Evolutionary conservation across 192 early-diverging fungal species (phyloP), one percentile per base, ranked within the genome.

Genomic region (Entomortierella parvispora): DNA sequence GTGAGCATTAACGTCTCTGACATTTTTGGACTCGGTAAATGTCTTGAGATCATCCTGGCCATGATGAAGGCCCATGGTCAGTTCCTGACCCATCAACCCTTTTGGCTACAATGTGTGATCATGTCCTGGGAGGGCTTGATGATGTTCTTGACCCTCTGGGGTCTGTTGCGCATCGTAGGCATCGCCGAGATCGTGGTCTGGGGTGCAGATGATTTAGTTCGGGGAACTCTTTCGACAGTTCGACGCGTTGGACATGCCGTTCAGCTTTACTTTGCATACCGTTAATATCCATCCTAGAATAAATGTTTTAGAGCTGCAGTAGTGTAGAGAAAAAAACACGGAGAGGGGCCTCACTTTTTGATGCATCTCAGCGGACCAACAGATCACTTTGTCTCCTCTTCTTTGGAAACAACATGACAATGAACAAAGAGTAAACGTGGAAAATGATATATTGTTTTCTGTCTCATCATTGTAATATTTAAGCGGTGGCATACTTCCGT

Each of bases 401-500:
- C n/a, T n/a, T n/a, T n/a, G n/a, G n/a, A n/a, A n/a, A n/a, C n/a
- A n/a, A n/a, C n/a, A n/a, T n/a, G n/a, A n/a, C n/a, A n/a, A n/a
- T n/a, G n/a, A n/a, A n/a, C n/a, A n/a, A n/a, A n/a, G n/a, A n/a
- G n/a, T n/a, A n/a, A n/a, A n/a, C n/a, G n/a, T n/a, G n/a, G n/a
- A n/a, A n/a, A n/a, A n/a, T n/a, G n/a, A n/a, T n/a, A n/a, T n/a
- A n/a, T 25, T 22, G 26, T 1, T 6, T 29, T 12, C 26, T 9
- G 28, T 20, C 32, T 56, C 20, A 18, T 57, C 4, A 3, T 5
- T 25, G 48, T 57, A 17, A 23, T 58, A 2, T 53, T 47, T 66
- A 75, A 44, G 71, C 71, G 9, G 60, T 68, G 31, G 81, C 81
- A 64, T 75, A 82, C 55, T 66, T 82, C 48, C 71, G 59, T 47